Base-by-base conservation (phyloP, 2,329 filamentous ascomycete genomes). In the Aspergillus sp. region DNA sequence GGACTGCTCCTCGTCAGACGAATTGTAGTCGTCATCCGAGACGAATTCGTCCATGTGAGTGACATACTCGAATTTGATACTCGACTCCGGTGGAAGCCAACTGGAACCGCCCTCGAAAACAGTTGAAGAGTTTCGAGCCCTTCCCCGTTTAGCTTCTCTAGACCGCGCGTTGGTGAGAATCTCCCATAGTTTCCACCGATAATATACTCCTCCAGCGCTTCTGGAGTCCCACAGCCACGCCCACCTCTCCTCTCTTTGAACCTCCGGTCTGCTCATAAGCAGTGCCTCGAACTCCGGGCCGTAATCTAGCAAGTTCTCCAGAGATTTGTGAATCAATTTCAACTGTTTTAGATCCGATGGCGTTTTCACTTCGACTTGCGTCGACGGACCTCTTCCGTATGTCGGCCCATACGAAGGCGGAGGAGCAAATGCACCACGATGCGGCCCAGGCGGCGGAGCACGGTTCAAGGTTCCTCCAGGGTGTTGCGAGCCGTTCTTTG, bases 221-320 rank as follows among this genome's bases (percentile, higher is more conserved):
- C 83, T 79, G 19, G 89, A 79, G 64, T 97, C 85, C 83, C 88
- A 98, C 4, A 98, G 74, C 86, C 90, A 98, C 0, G 89, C 86
- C 82, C 91, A 97, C 54, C 85, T 89, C 64, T 94, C 87, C 49
- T 95, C 87, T 36, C 77, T 78, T 62, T 94, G 88, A 1, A 97
- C 85, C 46, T 89, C 82, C 0, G 86, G 80, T 12, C 87, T 77
- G 43, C 83, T 85, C 93, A 97, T 97, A 5, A 98, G 76, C 2
- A 94, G 73, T 4, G 90, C 89, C 67, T 98, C 93, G 50, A 95
- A 94, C 59, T 93, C 88, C 0, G 87, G 81, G 0, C 90, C 89
- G 55, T 93, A 81, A 26, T 82, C 80, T 6, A 96, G 72, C 0
- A 97, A 74, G 2, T 79, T 78, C 60, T 97, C 91, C 32, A 94